Percentiles rank a stretch among this genome's conserved stretches.
Conservation (phyloP, 345 rosid genomes). For the Raphanus sativus region DNA sequence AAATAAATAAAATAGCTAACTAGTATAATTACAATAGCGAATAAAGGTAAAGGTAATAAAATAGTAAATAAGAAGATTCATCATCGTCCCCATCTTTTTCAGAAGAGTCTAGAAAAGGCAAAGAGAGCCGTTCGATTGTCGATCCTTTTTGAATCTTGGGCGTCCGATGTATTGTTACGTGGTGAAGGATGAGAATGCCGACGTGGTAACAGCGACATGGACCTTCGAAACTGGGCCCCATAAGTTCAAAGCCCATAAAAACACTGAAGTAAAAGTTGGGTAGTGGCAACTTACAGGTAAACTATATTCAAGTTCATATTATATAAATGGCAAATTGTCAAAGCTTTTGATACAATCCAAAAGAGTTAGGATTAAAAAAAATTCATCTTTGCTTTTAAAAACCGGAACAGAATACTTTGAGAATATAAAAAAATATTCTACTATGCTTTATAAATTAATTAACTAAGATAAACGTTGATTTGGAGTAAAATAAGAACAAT, state of each 20-base stretch:
- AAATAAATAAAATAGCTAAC: too few relatives aligned
- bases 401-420: not conserved
- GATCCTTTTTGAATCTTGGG: slow-evolving; percentile 8
- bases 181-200: slow-evolving; percentile 11
- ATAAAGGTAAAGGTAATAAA: slow-evolving; percentile 26
- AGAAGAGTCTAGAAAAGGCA: slow-evolving; percentile 65
- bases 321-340: not conserved
- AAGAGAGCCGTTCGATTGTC: slow-evolving; percentile 51
- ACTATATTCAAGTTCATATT: too few relatives aligned
- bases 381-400: not conserved
- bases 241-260: slow-evolving; percentile 7
- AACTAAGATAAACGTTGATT: not conserved
- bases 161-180: slow-evolving; percentile 40
- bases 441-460: too few relatives aligned
- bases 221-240: slow-evolving; percentile 13
- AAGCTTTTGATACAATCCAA: not conserved
- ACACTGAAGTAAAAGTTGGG: too few relatives aligned
- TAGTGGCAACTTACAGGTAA: too few relatives aligned
- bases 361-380: not conserved
- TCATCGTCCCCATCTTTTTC: slow-evolving; percentile 1
- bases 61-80: slow-evolving; percentile 11
- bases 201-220: slow-evolving; percentile 41
- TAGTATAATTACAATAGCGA: not conserved
- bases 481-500: not conserved
- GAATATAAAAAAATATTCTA: too few relatives aligned